Evolutionary conservation across 352 stramenopile genomes (phyloP), one percentile per base, ranked within the genome.

Genomic region (Globisporangium nagaii): DNA sequence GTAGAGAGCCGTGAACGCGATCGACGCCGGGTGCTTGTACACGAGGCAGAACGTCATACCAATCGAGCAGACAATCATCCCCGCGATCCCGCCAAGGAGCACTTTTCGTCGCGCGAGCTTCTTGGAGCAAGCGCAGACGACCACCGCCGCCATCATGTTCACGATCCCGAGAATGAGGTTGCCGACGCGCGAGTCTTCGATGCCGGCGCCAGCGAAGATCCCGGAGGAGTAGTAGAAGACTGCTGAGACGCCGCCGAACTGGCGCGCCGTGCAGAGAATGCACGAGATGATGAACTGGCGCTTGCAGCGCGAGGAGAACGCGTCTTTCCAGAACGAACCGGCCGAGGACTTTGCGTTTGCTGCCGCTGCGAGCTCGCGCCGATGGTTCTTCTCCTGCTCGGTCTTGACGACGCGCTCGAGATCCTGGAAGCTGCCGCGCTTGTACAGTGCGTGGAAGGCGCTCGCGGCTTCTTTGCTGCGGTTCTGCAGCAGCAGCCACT

Each of bases 221-320:
- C 60, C 53, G 0, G 66, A 71, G 10, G 70, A 79, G 57, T 79
- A 79, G 55, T 75, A 79, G 36, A 75, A 73, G 4, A 79, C 65
- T 1, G 70, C 66, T 4, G 58, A 66, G 13, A 75, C 58, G 12
- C 70, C 70, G 24, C 66, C 60, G 19, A 79, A 65, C 44, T 79
- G 70, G 4, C 68, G 70, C 10, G 61, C 63, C 3, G 58, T 44
- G 37, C 65, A 74, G 10, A 78, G 55, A 22, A 78, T 53, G 40
- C 56, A 66, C 32, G 68, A 65, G 32, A 77, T 70, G 17, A 42
- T 39, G 43, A 77, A 70, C 55, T 77, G 68, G 25, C 59, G 60
- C 28, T 50, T 55, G 60, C 62, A 75, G 3, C 56, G 65, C 12
- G 62, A 36, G 7, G 65, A 74, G 19, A 73, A 59, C 5, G 57